Conservation (phyloP, 176 grass and related monocot genomes). For the Ensete ventricosum region DNA sequence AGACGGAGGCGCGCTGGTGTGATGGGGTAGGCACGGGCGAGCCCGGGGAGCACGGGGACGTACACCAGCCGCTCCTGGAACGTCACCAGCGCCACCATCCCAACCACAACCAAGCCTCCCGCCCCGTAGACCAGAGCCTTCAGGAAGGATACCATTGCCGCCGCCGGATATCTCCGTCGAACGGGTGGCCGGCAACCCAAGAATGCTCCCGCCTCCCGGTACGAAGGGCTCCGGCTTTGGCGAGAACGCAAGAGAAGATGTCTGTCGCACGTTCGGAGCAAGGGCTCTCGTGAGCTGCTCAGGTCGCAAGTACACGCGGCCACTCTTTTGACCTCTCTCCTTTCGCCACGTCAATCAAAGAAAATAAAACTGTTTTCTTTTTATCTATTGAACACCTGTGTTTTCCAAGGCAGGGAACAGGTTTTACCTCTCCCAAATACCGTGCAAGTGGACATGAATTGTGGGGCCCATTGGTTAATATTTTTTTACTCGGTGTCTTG, state of each 20-base stretch:
- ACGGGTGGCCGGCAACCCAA: conserved; percentile 7
- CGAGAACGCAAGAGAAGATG: background rate
- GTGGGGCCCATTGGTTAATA: no score
- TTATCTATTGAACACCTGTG: no score
- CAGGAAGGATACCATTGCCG: conserved; percentile 46
- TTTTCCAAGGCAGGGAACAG: no score
- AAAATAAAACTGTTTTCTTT: no score
- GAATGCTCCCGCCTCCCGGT: background rate
- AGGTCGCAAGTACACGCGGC: background rate
- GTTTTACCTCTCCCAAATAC: no score
- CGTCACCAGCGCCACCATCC: conserved; percentile 72
- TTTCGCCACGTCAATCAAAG: background rate
- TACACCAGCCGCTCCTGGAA: conserved; percentile 96
- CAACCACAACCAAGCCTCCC: conserved; percentile 64
- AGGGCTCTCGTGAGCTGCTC: background rate
- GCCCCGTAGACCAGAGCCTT: conserved; percentile 64
- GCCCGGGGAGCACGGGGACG: conserved; percentile 84
- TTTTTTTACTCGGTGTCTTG: no score
- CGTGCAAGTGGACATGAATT: no score
- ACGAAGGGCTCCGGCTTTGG: background rate
- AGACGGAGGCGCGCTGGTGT: conserved; percentile 58
- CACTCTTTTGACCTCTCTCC: background rate
- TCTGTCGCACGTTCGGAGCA: background rate
- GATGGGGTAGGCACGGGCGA: conserved; percentile 68
- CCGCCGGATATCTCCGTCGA: conserved; percentile 23